These are phyloP conservation scores for Populus tremula DNA, from an alignment of 345 rosid species.

Conservation along the genomic window DNA sequence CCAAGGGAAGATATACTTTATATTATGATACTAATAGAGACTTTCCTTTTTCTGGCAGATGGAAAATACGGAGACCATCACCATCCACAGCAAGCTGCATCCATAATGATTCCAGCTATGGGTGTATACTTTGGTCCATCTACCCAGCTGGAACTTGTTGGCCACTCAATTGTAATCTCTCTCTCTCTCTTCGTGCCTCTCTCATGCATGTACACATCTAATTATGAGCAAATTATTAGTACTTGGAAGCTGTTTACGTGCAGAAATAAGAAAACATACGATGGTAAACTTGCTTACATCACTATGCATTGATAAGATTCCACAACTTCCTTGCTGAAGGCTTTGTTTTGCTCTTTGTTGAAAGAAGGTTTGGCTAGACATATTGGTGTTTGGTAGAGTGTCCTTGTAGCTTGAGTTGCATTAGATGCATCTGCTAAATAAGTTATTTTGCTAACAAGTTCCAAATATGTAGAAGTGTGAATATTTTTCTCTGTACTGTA, in stretches of 20 bases:
- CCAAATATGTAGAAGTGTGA: not conserved
- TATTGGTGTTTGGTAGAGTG: not conserved
- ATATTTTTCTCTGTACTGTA: not conserved
- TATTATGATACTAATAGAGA: not conserved
- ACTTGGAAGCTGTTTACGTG: not conserved
- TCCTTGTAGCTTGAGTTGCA: not conserved
- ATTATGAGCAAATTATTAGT: not conserved
- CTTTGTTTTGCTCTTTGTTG: not conserved
- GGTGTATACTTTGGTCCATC: constrained; percentile 27
- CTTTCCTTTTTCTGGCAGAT: constrained; percentile 20
- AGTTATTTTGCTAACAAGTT: not conserved
- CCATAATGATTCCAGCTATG: constrained; percentile 18
- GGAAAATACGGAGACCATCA: constrained; percentile 28
- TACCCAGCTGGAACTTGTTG: constrained; percentile 32
- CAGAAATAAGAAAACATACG: not conserved
- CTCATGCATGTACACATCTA: not conserved
- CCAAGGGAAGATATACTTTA: constrained; percentile 5
- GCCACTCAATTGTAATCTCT: constrained; percentile 36
- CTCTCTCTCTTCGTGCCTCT: constrained; percentile 10
- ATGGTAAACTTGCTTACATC: not conserved
- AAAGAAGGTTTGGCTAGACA: not conserved
- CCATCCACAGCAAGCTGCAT: constrained; percentile 11
- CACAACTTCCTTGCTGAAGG: not conserved
- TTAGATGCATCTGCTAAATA: not conserved
- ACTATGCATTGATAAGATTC: not conserved